Percentiles rank a stretch among this genome's conserved stretches.
phyloP scores from a whole-genome alignment of 176 grass and related monocot species.

The Dendrocalamus sinicus region DNA sequence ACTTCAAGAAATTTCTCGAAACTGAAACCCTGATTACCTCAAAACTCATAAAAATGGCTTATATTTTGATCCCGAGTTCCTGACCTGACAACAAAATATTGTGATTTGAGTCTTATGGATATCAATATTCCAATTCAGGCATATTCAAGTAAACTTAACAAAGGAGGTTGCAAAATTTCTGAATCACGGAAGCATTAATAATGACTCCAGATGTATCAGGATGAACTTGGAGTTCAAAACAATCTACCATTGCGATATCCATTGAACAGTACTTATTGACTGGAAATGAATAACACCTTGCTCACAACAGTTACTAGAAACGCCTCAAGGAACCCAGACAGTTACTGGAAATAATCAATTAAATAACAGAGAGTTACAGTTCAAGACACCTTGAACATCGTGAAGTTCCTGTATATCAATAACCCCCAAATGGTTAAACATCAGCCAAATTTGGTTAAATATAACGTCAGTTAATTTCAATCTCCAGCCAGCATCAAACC shows the following conservation, averaged over 20 bases:
- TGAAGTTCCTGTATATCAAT: not conserved
- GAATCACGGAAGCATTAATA: not conserved
- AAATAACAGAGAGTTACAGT: not conserved
- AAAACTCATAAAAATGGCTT: not conserved
- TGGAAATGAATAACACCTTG: not conserved
- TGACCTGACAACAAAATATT: not conserved
- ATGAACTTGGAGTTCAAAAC: conserved; percentile 15
- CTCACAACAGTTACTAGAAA: not conserved
- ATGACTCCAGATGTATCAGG: not conserved
- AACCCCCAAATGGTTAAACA: not conserved
- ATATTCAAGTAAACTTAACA: not conserved
- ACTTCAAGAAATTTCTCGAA: not conserved
- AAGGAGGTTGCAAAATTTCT: not conserved
- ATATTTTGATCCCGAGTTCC: not conserved
- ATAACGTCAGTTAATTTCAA: not conserved
- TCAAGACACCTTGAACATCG: not conserved
- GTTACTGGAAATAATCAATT: not conserved
- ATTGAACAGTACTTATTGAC: not conserved
- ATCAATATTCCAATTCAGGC: not conserved
- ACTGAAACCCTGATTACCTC: not conserved
- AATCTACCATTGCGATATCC: not conserved
- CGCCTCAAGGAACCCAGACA: not conserved
- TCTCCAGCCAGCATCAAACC: not conserved
- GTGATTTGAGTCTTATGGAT: not conserved
- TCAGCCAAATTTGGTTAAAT: not conserved